These are phyloP conservation scores for Malbranchea cinnamomea DNA, from an alignment of 2,329 filamentous ascomycete genomes.

Conservation along the genomic window DNA sequence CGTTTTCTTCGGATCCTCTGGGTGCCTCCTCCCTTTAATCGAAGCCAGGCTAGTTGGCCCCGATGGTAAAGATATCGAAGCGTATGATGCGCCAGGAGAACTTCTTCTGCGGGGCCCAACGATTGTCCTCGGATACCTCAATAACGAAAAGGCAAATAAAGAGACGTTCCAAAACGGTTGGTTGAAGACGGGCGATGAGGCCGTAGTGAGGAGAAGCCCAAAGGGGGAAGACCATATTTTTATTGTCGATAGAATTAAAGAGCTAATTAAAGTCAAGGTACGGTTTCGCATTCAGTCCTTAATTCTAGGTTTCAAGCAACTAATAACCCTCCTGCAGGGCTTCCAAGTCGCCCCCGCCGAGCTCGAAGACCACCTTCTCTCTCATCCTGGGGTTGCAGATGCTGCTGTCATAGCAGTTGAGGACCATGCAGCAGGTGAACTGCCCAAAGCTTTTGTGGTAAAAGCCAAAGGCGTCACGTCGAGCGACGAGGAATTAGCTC, in stretches of 20 bases:
- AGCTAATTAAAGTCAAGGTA: constrained; percentile 16
- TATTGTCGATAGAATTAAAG: constrained; percentile 27
- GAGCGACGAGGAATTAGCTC: constrained; percentile 12
- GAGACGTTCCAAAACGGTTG: constrained; percentile 46
- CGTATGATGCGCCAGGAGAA: constrained; percentile 56
- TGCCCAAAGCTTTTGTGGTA: constrained; percentile 52
- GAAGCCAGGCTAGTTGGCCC: constrained; percentile 47
- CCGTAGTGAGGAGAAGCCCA: constrained; percentile 8
- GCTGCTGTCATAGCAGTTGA: constrained; percentile 38
- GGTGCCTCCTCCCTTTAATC: constrained; percentile 46
- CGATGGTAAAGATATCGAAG: constrained; percentile 52
- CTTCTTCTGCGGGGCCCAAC: constrained; percentile 57
- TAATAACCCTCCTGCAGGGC: constrained; percentile 17
- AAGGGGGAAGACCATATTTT: constrained; percentile 20
- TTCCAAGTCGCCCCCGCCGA: constrained; percentile 36
- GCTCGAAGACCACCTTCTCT: constrained; percentile 30
- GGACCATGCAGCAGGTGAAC: constrained; percentile 39
- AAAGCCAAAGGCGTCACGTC: constrained; percentile 16
- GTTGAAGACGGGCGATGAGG: constrained; percentile 16
- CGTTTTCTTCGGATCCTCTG: constrained; percentile 51
- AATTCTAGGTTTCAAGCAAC: not conserved
- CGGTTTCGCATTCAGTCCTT: not conserved
- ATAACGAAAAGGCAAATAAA: constrained; percentile 60
- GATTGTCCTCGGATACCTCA: constrained; percentile 61
- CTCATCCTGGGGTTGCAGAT: constrained; percentile 27